Base-by-base conservation (phyloP, 192 early-diverging fungal species). In the Coemansia sp. region DNA sequence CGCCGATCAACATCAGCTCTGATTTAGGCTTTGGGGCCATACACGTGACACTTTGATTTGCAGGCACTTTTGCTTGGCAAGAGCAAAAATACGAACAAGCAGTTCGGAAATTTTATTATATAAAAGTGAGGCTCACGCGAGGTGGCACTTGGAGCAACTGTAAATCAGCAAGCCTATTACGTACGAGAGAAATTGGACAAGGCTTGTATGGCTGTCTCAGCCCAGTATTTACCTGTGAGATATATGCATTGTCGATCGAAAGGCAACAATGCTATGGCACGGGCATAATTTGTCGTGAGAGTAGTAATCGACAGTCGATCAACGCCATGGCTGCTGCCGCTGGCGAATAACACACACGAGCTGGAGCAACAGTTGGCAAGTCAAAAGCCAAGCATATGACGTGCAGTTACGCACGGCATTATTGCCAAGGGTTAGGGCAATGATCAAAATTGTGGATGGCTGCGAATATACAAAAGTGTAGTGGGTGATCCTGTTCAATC, bases 251-350 rank as follows among this genome's bases (percentile, higher is more conserved):
- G 45, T 49, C 45, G 45, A 49, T 49, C 45, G 18, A 20, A 18
- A 22, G 22, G 22, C 18, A 18, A 18, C 45, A 49, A 49, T 47
- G 45, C n/a, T 20, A 20, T 20, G 0, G 9, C 20, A 44, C n/a
- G 1, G 5, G 18, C 7, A 11, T 3, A 49, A 49, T 49, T 22
- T 10, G 10, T 49, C 45, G 20, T 49, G 45, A 9, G 20, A 37
- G 35, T 37, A 27, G 27, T 27, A 18, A 86, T 7, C 45, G n/a
- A 10, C 18, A 20, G 45, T 20, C 18, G 18, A 49, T 49, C 45
- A 20, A 22, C 22, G 45, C 18, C 45, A 9, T 22, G 8, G 8
- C 9, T 49, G 20, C 9, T 20, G 45, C 22, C 18, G 45, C 9
- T 20, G 45, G 24, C 24, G 24, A 24, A 24, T 24, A 24, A 24